These are phyloP conservation scores for Beauveria medogensis DNA, from an alignment of 2,329 filamentous ascomycete genomes.

Conservation along the genomic window DNA sequence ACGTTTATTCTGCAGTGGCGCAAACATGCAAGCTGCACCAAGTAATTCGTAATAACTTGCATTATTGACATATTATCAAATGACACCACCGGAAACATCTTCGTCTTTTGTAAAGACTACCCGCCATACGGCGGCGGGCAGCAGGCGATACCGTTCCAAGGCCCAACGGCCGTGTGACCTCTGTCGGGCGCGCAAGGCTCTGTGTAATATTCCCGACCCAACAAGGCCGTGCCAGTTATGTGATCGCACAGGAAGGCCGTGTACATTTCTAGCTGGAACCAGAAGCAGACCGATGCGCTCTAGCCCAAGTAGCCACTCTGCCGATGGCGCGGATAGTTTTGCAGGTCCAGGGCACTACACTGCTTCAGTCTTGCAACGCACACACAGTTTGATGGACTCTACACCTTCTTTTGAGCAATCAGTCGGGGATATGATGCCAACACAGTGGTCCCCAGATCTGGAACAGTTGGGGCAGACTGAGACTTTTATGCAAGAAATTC, in stretches of 20 bases:
- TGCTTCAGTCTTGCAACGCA: neutral
- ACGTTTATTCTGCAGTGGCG: neutral
- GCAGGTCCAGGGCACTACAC: neutral
- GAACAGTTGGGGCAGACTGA: neutral
- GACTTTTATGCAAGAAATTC: neutral
- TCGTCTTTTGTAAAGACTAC: neutral
- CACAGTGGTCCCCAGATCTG: neutral
- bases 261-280: conserved; percentile 16
- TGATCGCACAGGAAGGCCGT: conserved; percentile 16
- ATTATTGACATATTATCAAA: neutral
- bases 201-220: conserved; percentile 21
- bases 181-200: conserved; percentile 18
- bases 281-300: neutral
- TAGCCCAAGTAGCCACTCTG: neutral
- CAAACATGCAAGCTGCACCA: neutral
- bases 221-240: conserved; percentile 19
- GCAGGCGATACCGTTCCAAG: conserved; percentile 17
- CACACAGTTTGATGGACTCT: neutral
- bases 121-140: conserved; percentile 1
- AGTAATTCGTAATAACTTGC: neutral
- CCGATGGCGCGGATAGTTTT: neutral
- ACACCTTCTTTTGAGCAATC: neutral
- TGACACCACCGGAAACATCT: neutral
- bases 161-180: conserved; percentile 17
- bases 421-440: neutral